Percentiles rank a stretch among this genome's conserved stretches.
phyloP scores from a whole-genome alignment of 441 rosid species.

The Populus hybrid region DNA sequence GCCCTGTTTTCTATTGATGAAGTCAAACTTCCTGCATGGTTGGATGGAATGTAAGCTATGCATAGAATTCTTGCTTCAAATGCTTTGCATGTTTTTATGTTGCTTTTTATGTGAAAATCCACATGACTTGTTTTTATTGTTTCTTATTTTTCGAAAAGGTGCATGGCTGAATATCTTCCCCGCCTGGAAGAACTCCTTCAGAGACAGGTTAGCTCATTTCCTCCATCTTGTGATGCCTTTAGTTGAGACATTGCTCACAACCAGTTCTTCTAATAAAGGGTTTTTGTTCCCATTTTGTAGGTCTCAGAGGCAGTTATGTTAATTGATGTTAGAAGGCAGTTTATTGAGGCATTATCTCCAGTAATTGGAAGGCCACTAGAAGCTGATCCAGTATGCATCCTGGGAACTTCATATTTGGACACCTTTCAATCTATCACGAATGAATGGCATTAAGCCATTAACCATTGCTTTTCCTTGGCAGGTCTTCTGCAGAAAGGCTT shows the following conservation, averaged over 20 bases:
- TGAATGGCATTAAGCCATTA: slow-evolving; percentile 13
- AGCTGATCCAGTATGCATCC: slow-evolving; percentile 75
- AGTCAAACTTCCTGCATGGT: slow-evolving; percentile 92
- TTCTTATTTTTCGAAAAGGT: slow-evolving; percentile 47
- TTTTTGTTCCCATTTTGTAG: slow-evolving; percentile 29
- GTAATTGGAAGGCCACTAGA: slow-evolving; percentile 82
- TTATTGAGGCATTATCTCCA: slow-evolving; percentile 68
- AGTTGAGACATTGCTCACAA: slow-evolving; percentile 14
- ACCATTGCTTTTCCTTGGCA: slow-evolving; percentile 32
- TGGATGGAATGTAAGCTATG: slow-evolving; percentile 74
- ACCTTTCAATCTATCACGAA: slow-evolving; percentile 6
- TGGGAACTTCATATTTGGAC: slow-evolving; percentile 11
- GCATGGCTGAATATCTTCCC: slow-evolving; percentile 99
- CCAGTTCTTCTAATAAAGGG: not conserved
- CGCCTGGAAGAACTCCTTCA: slow-evolving; percentile 79
- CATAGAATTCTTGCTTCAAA: slow-evolving; percentile 5
- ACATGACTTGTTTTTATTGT: slow-evolving; percentile 2
- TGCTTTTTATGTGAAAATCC: slow-evolving; percentile 7
- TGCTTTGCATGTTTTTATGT: not conserved
- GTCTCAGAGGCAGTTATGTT: slow-evolving; percentile 69
- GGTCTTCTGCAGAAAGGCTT: slow-evolving; percentile 78
- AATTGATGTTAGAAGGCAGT: slow-evolving; percentile 60
- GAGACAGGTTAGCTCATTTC: slow-evolving; percentile 58
- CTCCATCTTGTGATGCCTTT: slow-evolving; percentile 12
- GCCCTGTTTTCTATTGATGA: slow-evolving; percentile 68